phyloP scores from a whole-genome alignment of 2,329 filamentous ascomycete genomes.

The Ceratocystis ficicola region DNA sequence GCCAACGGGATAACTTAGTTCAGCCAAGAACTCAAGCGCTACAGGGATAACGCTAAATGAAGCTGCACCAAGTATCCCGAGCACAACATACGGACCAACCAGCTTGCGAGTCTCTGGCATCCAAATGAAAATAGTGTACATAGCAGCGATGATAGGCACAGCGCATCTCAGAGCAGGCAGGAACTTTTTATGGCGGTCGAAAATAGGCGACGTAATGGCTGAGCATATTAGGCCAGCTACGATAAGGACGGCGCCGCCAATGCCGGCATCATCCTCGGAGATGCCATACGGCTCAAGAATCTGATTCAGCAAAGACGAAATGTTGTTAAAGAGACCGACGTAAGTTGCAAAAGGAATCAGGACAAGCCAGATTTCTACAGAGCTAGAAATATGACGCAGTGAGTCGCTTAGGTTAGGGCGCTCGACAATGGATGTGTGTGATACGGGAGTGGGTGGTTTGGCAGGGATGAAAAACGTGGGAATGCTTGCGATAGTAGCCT shows the following conservation, averaged over 20 bases:
- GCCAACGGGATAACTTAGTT: conserved; percentile 74
- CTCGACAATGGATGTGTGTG: conserved; percentile 50
- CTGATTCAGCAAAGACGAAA: conserved; percentile 80
- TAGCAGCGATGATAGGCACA: conserved; percentile 60
- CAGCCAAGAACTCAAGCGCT: conserved; percentile 73
- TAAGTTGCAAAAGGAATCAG: conserved; percentile 71
- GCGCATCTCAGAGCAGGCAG: conserved; percentile 59
- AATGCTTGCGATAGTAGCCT: conserved; percentile 52
- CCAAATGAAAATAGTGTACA: conserved; percentile 70
- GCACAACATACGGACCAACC: conserved; percentile 60
- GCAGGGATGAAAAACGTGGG: conserved; percentile 74
- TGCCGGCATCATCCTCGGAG: conserved; percentile 70
- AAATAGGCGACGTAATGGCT: conserved; percentile 65
- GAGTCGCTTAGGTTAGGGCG: conserved; percentile 44
- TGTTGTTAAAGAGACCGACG: conserved; percentile 86
- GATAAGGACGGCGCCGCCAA: conserved; percentile 80
- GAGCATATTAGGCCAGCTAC: conserved; percentile 69
- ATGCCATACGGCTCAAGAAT: conserved; percentile 80
- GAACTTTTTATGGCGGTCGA: conserved; percentile 76
- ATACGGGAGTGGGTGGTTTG: conserved; percentile 63
- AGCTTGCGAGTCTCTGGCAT: conserved; percentile 49
- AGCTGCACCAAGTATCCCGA: conserved; percentile 64
- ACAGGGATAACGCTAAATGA: conserved; percentile 73
- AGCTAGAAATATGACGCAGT: conserved; percentile 41
- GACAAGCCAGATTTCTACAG: conserved; percentile 66